Evolutionary conservation across 1,284 basidiomycete genomes (phyloP).

Genomic region (Leccinum laetum): DNA sequence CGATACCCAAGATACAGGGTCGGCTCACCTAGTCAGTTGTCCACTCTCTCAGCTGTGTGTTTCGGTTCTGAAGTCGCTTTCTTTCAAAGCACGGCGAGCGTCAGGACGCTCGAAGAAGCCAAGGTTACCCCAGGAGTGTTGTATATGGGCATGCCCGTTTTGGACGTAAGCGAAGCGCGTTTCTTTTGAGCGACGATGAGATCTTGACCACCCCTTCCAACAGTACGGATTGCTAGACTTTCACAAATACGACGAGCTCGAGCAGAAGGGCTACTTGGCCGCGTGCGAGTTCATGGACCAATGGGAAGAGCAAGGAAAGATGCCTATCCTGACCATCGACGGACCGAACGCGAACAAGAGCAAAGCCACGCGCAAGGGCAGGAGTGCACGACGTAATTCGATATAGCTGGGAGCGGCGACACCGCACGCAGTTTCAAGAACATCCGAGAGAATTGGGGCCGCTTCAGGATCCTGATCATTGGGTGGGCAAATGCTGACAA

Average conservation of each 20-base stretch:
- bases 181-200: not conserved
- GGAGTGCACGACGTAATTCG: constrained; percentile 76
- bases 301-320: constrained; percentile 79
- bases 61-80: constrained; percentile 2
- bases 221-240: constrained; percentile 83
- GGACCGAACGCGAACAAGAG: constrained; percentile 42
- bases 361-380: constrained; percentile 63
- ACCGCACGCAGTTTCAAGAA: too few species aligned
- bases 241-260: constrained; percentile 81
- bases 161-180: constrained; percentile 54
- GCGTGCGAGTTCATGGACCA: constrained; percentile 74
- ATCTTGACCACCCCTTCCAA: not conserved
- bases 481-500: too few species aligned
- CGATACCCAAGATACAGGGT: constrained; percentile 96
- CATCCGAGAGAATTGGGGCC: too few species aligned
- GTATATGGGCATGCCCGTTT: constrained; percentile 96
- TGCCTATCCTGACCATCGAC: constrained; percentile 73
- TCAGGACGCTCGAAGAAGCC: constrained; percentile 93
- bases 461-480: too few species aligned
- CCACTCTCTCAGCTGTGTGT: not conserved
- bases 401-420: constrained; percentile 33
- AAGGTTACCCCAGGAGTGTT: constrained; percentile 87
- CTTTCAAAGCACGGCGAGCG: constrained; percentile 82
- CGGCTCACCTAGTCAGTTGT: constrained; percentile 87
- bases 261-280: constrained; percentile 80